phyloP scores from a whole-genome alignment of 1,284 basidiomycete species.

The Trichosporon inkin region DNA sequence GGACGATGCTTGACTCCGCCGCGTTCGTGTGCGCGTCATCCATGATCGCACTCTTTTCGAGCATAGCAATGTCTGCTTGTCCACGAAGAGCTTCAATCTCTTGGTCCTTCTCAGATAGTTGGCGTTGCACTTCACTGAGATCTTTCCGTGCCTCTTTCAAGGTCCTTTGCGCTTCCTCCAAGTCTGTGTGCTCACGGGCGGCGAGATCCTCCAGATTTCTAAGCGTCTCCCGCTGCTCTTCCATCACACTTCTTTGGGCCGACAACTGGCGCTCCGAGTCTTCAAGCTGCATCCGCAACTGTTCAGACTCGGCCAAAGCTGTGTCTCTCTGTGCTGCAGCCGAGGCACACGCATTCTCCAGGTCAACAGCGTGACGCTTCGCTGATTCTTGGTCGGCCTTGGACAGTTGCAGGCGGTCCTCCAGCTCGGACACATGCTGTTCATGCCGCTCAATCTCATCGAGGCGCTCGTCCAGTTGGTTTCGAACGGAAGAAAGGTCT shows the following conservation, averaged over 20 bases:
- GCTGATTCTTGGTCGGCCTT: no score
- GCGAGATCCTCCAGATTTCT: not conserved
- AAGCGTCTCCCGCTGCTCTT: not conserved
- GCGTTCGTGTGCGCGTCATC: not conserved
- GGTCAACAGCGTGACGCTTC: no score
- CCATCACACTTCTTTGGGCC: not conserved
- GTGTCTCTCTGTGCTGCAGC: not conserved
- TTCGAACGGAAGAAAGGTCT: no score
- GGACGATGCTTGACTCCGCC: conserved; percentile 21
- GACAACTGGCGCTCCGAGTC: not conserved
- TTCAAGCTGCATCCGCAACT: not conserved
- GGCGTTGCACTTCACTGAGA: not conserved
- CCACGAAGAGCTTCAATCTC: not conserved
- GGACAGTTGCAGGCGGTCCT: no score
- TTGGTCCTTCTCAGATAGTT: not conserved
- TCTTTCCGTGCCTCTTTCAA: not conserved
- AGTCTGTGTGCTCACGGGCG: not conserved
- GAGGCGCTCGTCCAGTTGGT: no score
- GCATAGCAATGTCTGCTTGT: not conserved
- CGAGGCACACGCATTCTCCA: no score
- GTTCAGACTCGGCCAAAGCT: not conserved
- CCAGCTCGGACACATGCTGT: no score
- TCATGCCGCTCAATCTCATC: no score
- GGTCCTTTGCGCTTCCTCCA: not conserved
- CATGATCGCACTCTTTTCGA: not conserved